Conservation (phyloP, 345 rosid genomes). For the thale cress (Arabidopsis thaliana) region DNA sequence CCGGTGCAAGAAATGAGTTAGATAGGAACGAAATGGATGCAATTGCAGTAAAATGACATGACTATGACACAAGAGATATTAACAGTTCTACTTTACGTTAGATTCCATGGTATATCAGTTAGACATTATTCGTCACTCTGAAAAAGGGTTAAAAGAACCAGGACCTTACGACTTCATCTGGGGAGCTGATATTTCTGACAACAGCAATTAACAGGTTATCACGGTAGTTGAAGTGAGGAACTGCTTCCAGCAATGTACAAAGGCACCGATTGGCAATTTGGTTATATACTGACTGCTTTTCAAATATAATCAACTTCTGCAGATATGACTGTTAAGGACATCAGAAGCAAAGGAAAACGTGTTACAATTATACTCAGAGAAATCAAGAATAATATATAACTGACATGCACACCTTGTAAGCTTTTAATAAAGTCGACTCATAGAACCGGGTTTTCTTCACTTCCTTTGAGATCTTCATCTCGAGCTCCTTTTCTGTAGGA, state of each 20-base stretch:
- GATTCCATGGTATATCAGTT: constrained; percentile 21
- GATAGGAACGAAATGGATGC: constrained; percentile 11
- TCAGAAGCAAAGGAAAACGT: constrained; percentile 18
- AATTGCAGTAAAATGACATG: constrained; percentile 3
- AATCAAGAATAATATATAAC: neutral
- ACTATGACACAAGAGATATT: constrained; percentile 4
- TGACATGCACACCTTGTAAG: constrained; percentile 70
- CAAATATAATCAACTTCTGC: constrained; percentile 64
- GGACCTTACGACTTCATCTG: constrained; percentile 84
- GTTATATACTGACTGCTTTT: constrained; percentile 62
- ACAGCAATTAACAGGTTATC: constrained; percentile 74
- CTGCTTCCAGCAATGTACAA: constrained; percentile 81
- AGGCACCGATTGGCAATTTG: constrained; percentile 76
- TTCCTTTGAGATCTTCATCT: constrained; percentile 97
- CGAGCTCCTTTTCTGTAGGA: constrained; percentile 95
- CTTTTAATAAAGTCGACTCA: constrained; percentile 80
- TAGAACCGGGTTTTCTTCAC: constrained; percentile 85
- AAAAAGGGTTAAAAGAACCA: constrained; percentile 26
- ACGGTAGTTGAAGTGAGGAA: constrained; percentile 88
- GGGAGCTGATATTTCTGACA: constrained; percentile 73
- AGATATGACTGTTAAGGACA: constrained; percentile 68
- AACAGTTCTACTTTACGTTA: constrained; percentile 8
- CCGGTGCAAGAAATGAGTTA: constrained; percentile 8
- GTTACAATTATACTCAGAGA: constrained; percentile 9
- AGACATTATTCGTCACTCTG: neutral